Conservation (phyloP, 495 filamentous ascomycete species). For the Friedmanniomyces simplex region DNA sequence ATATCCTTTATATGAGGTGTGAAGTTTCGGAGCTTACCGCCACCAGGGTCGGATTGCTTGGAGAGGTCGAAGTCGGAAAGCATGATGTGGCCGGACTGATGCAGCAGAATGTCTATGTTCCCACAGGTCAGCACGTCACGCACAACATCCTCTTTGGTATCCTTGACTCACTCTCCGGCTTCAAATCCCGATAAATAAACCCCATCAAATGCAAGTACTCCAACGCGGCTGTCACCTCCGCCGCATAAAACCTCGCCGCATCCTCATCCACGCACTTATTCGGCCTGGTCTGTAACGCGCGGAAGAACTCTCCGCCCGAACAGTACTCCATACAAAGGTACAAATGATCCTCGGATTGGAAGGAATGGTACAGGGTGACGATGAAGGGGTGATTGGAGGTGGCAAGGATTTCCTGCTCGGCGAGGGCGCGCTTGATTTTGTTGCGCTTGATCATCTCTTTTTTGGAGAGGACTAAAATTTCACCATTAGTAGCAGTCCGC, state of each 20-base stretch:
- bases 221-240: slow-evolving; percentile 92
- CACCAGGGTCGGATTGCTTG: slow-evolving; percentile 93
- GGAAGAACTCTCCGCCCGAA: slow-evolving; percentile 95
- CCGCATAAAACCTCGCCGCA: slow-evolving; percentile 93
- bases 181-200: slow-evolving; percentile 96
- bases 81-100: slow-evolving; percentile 99
- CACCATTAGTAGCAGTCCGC: neutral
- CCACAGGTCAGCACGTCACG: slow-evolving; percentile 2
- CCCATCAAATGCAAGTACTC: slow-evolving; percentile 99
- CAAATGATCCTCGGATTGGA: slow-evolving; percentile 96
- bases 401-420: slow-evolving; percentile 94
- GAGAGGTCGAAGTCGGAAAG: slow-evolving; percentile 97
- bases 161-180: slow-evolving; percentile 76
- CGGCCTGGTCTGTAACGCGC: slow-evolving; percentile 89
- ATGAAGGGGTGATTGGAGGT: slow-evolving; percentile 99
- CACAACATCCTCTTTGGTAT: neutral
- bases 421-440: slow-evolving; percentile 97
- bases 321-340: slow-evolving; percentile 99
- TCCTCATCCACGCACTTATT: slow-evolving; percentile 96
- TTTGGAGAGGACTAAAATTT: slow-evolving; percentile 75
- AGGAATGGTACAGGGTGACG: slow-evolving; percentile 95
- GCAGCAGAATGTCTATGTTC: slow-evolving; percentile 76
- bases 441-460: slow-evolving; percentile 99
- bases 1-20: no score
- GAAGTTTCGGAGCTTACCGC: slow-evolving; percentile 36